Percentiles rank a stretch among this genome's conserved stretches.
These are phyloP conservation scores for Trichosporon inkin DNA, from an alignment of 1,284 basidiomycete species.

Conservation along the genomic window DNA sequence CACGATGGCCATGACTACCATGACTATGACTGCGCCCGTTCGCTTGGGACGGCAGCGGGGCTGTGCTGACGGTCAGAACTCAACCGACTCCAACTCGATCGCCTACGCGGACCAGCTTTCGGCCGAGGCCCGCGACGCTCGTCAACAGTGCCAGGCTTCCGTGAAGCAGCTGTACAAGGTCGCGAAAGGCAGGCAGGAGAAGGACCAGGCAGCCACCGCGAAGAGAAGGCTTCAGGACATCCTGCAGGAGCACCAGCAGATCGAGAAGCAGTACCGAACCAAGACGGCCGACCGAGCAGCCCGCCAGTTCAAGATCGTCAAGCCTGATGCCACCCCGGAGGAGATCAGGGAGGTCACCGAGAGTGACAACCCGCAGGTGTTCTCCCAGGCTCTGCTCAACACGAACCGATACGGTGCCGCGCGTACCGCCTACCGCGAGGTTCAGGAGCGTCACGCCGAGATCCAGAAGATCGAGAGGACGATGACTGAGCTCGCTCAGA, in stretches of 20 bases:
- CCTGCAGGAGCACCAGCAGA: conserved; percentile 64
- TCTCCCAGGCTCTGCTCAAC: conserved; percentile 77
- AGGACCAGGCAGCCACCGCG: conserved; percentile 65
- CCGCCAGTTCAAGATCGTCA: conserved; percentile 94
- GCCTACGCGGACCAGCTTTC: conserved; percentile 63
- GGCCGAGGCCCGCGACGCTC: conserved; percentile 70
- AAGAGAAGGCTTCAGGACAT: conserved; percentile 52
- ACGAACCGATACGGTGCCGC: conserved; percentile 82
- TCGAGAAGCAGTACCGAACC: conserved; percentile 86
- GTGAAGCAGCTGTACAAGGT: conserved; percentile 72
- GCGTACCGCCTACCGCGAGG: conserved; percentile 77
- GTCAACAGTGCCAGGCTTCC: conserved; percentile 67
- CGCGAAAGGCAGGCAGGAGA: conserved; percentile 73
- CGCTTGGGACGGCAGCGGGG: neutral
- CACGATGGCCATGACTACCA: neutral
- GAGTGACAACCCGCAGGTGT: conserved; percentile 76
- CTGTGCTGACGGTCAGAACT: conserved; percentile 29
- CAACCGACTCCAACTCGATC: conserved; percentile 44
- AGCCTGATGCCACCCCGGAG: conserved; percentile 80
- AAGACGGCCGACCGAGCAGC: conserved; percentile 94
- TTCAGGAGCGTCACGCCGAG: conserved; percentile 85
- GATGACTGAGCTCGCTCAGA: conserved; percentile 76
- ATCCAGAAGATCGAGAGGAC: conserved; percentile 82
- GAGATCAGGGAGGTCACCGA: conserved; percentile 73
- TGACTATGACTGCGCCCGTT: neutral